These are phyloP conservation scores for Lachancea sp. DNA, from an alignment of 805 yeast genomes.

Conservation along the genomic window DNA sequence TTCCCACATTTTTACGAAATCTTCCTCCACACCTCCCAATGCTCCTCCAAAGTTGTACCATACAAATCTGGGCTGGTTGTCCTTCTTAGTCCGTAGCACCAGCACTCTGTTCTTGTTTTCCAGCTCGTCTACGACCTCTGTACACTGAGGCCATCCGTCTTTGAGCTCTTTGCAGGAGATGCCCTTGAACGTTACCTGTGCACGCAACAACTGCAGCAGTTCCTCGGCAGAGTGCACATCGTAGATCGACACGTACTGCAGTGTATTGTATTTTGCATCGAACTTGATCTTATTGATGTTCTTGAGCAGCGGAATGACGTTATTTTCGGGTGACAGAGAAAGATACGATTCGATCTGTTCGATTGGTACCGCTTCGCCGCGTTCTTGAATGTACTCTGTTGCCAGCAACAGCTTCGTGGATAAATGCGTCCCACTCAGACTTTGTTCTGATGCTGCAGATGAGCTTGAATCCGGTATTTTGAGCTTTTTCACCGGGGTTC, in stretches of 20 bases:
- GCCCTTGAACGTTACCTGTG: conserved; percentile 85
- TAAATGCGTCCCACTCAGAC: conserved; percentile 40
- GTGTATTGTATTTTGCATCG: conserved; percentile 53
- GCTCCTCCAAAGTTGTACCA: conserved; percentile 87
- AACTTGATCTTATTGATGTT: conserved; percentile 73
- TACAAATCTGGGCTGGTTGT: conserved; percentile 82
- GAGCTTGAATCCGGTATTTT: conserved; percentile 20
- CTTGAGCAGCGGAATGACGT: conserved; percentile 62
- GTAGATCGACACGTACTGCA: conserved; percentile 84
- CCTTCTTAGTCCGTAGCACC: conserved; percentile 87
- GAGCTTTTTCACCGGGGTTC: conserved; percentile 22
- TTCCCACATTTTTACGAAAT: conserved; percentile 78
- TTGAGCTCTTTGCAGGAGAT: conserved; percentile 69
- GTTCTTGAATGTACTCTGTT: conserved; percentile 74
- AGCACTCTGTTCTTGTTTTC: conserved; percentile 73
- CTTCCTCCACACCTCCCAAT: conserved; percentile 59
- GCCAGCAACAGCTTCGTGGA: conserved; percentile 88
- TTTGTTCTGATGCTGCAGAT: conserved; percentile 23
- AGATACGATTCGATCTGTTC: conserved; percentile 62
- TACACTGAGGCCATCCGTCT: conserved; percentile 87
- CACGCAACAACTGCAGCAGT: conserved; percentile 61
- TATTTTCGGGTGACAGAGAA: conserved; percentile 48
- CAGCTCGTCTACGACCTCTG: conserved; percentile 67
- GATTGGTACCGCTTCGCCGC: conserved; percentile 63
- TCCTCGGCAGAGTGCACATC: conserved; percentile 80